These are phyloP conservation scores for Halteria grandinella DNA, from an alignment of 73 alveolate species.

Conservation along the genomic window DNA sequence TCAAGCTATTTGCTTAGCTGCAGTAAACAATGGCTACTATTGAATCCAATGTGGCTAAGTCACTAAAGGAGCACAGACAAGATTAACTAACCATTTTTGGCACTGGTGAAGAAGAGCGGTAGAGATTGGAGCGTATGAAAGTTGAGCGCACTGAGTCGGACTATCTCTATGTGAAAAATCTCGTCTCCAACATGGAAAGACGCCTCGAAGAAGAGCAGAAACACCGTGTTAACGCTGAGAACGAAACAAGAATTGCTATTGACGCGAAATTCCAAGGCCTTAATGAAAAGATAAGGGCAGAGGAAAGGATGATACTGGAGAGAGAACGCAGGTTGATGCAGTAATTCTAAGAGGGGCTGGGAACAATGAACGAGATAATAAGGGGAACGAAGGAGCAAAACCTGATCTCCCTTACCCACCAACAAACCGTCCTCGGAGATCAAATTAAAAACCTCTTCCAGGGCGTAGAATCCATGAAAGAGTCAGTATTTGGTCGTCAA, in stretches of 20 bases:
- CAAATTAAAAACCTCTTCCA: slow-evolving; percentile 42
- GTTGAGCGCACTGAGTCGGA: slow-evolving; percentile 49
- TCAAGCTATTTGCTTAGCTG: too few species aligned
- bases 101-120: slow-evolving; percentile 66
- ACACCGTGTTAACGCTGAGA: slow-evolving; percentile 59
- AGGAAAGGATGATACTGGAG: slow-evolving; percentile 63
- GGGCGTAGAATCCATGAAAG: slow-evolving; percentile 60
- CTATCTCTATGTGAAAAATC: slow-evolving; percentile 18
- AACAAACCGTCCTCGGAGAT: slow-evolving; percentile 58
- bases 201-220: slow-evolving; percentile 64
- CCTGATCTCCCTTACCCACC: slow-evolving; percentile 53
- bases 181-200: slow-evolving; percentile 48
- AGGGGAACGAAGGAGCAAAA: slow-evolving; percentile 71
- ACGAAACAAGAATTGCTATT: slow-evolving; percentile 57
- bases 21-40: too few species aligned
- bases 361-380: slow-evolving; percentile 68
- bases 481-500: slow-evolving; percentile 42
- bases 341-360: slow-evolving; percentile 66
- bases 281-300: slow-evolving; percentile 58
- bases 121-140: slow-evolving; percentile 49
- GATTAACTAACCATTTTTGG: slow-evolving; percentile 43
- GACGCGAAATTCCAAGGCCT: slow-evolving; percentile 54
- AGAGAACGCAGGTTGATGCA: slow-evolving; percentile 63
- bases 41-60: too few species aligned
- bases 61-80: slow-evolving; percentile 65